A percentile compares a stretch with the other conserved stretches of the same genome.
These are phyloP conservation scores for Papiliotrema laurentii DNA, from an alignment of 1,284 basidiomycete genomes.

Conservation along the genomic window DNA sequence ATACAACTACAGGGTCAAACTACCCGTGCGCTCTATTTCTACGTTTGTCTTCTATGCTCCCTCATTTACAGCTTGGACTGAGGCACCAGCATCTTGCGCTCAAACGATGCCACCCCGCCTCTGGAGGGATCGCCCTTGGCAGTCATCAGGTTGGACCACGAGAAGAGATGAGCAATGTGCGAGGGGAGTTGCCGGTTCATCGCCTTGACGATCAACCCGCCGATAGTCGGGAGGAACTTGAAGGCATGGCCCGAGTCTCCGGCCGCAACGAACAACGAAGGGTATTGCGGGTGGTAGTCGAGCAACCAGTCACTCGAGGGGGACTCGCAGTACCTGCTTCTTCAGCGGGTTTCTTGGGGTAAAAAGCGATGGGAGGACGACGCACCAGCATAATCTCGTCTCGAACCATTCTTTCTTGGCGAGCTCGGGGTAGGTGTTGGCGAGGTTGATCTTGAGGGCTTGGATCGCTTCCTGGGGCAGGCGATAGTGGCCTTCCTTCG, in stretches of 20 bases:
- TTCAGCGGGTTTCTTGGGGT: constrained; percentile 3
- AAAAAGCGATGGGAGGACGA: not conserved
- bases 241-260: constrained; percentile 44
- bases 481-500: not conserved
- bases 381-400: constrained; percentile 23
- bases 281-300: constrained; percentile 27
- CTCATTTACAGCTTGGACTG: constrained; percentile 3
- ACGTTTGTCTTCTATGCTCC: too few relatives aligned
- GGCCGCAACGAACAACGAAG: constrained; percentile 30
- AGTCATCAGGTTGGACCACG: constrained; percentile 1
- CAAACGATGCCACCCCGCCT: constrained; percentile 4
- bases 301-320: constrained; percentile 44
- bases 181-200: constrained; percentile 4
- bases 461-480: constrained; percentile 3
- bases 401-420: constrained; percentile 13
- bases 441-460: constrained; percentile 8
- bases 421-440: constrained; percentile 17
- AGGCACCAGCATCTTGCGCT: not conserved
- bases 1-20: not conserved
- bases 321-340: constrained; percentile 41
- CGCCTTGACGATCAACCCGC: constrained; percentile 9
- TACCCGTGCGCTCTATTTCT: too few relatives aligned
- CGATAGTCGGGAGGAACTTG: constrained; percentile 24
- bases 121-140: constrained; percentile 7
- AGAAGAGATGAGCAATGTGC: constrained; percentile 9